These are phyloP conservation scores for Taxawa tesnikishii DNA, from an alignment of 2,329 filamentous ascomycete genomes.

Conservation along the genomic window DNA sequence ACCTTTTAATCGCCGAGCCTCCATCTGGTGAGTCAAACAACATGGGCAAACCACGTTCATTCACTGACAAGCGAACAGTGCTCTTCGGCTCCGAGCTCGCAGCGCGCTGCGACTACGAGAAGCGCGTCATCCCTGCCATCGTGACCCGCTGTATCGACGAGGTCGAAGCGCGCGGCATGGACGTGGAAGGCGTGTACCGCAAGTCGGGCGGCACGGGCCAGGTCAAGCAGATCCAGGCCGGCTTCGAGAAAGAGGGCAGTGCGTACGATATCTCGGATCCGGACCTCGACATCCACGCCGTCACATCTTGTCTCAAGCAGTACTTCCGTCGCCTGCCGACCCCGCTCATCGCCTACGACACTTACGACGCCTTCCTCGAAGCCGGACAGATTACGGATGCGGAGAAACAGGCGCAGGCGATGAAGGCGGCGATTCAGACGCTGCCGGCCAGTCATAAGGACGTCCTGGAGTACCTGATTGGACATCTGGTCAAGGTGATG, in stretches of 20 bases:
- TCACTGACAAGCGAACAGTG: conserved; percentile 23
- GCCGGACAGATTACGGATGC: conserved; percentile 48
- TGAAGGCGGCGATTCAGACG: conserved; percentile 62
- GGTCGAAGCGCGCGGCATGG: conserved; percentile 92
- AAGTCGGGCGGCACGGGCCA: conserved; percentile 92
- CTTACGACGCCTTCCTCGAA: conserved; percentile 82
- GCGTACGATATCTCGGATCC: conserved; percentile 92
- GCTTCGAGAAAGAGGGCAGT: conserved; percentile 70
- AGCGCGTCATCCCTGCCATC: conserved; percentile 76
- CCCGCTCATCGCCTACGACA: conserved; percentile 80
- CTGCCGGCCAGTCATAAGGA: conserved; percentile 78
- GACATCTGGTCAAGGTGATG: conserved; percentile 82
- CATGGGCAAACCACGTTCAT: conserved; percentile 1
- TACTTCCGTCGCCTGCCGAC: conserved; percentile 90
- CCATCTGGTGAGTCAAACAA: conserved; percentile 16
- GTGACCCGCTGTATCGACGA: conserved; percentile 93
- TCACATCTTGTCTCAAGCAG: conserved; percentile 91
- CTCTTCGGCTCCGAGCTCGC: conserved; percentile 86
- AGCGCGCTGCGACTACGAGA: conserved; percentile 77
- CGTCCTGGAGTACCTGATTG: conserved; percentile 84
- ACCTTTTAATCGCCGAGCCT: conserved; percentile 21
- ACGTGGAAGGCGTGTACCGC: conserved; percentile 92
- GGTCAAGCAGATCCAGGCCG: conserved; percentile 79
- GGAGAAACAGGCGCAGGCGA: conserved; percentile 54
- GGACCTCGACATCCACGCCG: conserved; percentile 86